Evolutionary conservation across 192 early-diverging fungal genomes (phyloP), one percentile per base, ranked within the genome.

Genomic region (Coemansia sp.): DNA sequence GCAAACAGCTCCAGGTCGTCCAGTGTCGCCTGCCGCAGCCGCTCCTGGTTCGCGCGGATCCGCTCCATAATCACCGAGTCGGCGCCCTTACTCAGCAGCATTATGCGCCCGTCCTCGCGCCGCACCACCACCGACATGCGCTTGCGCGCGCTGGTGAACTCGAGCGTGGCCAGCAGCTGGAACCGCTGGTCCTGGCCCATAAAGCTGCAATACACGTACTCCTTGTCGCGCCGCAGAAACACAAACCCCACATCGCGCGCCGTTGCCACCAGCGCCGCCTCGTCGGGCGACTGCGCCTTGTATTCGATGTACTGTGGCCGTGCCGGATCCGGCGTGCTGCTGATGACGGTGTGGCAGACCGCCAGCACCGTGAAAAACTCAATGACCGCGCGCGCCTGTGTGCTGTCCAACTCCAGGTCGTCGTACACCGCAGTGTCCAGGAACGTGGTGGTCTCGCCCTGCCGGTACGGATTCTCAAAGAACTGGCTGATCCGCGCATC

Each of bases 91-190:
- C 85, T 91, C 28, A 90, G 79, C 7, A 98, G 68, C 34, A 93
- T 79, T 40, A 95, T 81, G 27, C 71, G 72, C 31, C 83, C 85
- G 23, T 91, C 87, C 1, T 86, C 83, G 22, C 82, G 81, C 34
- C 85, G 75, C 48, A 95, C 74, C 55, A 98, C 87, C 10, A 96
- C 89, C 25, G 87, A 90, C 95, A 98, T 98, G 41, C 95, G 80
- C 68, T 98, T 98, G 49, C 95, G 84, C n/a, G 86, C 88, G 19
- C 89, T 92, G 70, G 91, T 97, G 60, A 98, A 98, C 68, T 95
- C 89, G 6, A 92, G 79, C 26, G 87, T 82, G 34, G 87, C 82
- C 38, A 91, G 62, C 28, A 89, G 63, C 35, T 74, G 69, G 75
- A 81, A 91, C 6, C 69, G 32, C 25, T 86, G 81, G 32, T 64